phyloP scores from a whole-genome alignment of 305 asterid genomes.

The Rubia tinctorum region DNA sequence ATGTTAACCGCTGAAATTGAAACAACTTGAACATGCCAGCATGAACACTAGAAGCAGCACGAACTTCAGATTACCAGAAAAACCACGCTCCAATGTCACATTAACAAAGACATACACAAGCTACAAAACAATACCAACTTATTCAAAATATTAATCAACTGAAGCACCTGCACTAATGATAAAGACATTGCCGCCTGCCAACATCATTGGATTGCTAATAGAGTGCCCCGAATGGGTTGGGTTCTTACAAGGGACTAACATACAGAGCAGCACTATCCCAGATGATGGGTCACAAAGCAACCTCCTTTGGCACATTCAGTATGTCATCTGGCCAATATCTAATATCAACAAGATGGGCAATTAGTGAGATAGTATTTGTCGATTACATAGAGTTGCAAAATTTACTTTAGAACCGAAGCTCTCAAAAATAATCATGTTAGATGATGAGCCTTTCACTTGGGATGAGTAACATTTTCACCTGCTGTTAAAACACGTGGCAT shows the following conservation, averaged over 20 bases:
- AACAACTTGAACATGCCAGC: too few relatives aligned
- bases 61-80: too few relatives aligned
- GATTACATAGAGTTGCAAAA: not conserved
- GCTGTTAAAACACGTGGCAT: not conserved
- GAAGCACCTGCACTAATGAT: not conserved
- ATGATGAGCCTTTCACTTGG: too few relatives aligned
- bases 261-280: not conserved
- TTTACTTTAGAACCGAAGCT: not conserved
- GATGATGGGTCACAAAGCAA: not conserved
- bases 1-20: too few relatives aligned
- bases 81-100: too few relatives aligned
- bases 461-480: too few relatives aligned
- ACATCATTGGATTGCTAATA: constrained; percentile 4
- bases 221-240: not conserved
- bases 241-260: not conserved
- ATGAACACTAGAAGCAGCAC: too few relatives aligned
- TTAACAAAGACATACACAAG: too few relatives aligned
- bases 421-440: not conserved
- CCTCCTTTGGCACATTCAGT: not conserved
- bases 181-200: constrained; percentile 2
- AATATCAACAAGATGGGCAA: not conserved
- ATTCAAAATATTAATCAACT: too few relatives aligned
- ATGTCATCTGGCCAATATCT: not conserved
- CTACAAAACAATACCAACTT: too few relatives aligned
- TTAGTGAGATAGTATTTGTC: not conserved